Conservation (phyloP, 2,329 filamentous ascomycete genomes). For the Colletotrichum gloeosporioides region DNA sequence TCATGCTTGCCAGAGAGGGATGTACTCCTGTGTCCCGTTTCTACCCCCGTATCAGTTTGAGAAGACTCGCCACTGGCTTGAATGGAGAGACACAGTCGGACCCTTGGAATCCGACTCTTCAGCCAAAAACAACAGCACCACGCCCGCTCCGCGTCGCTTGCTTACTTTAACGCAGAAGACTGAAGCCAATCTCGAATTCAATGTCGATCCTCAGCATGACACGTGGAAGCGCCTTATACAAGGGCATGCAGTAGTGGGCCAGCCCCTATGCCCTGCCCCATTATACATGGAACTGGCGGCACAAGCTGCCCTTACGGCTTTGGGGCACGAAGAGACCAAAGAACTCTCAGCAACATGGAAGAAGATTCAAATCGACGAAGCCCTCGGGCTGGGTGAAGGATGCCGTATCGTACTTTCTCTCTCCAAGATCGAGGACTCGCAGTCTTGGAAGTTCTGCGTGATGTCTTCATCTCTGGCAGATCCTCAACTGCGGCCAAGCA, state of each 20-base stretch:
- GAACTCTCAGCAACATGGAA: neutral
- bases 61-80: conserved; percentile 42
- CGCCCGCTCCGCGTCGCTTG: neutral
- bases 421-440: neutral
- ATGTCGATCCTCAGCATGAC: neutral
- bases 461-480: neutral
- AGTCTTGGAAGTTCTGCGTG: neutral
- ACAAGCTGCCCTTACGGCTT: neutral
- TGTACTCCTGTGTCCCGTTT: conserved; percentile 24
- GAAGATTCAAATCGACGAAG: neutral
- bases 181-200: neutral
- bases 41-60: conserved; percentile 51
- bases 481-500: neutral
- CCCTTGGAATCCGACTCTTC: neutral
- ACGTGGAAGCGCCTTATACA: neutral
- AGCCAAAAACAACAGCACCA: neutral
- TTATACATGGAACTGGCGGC: neutral
- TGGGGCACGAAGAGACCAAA: neutral
- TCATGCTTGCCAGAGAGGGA: conserved; percentile 25
- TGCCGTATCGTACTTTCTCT: neutral
- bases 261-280: neutral
- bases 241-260: neutral
- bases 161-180: neutral
- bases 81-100: conserved; percentile 27
- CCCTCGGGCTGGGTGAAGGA: neutral